Evolutionary conservation across 495 filamentous ascomycete genomes (phyloP).

Genomic region (Talaromyces ruber): DNA sequence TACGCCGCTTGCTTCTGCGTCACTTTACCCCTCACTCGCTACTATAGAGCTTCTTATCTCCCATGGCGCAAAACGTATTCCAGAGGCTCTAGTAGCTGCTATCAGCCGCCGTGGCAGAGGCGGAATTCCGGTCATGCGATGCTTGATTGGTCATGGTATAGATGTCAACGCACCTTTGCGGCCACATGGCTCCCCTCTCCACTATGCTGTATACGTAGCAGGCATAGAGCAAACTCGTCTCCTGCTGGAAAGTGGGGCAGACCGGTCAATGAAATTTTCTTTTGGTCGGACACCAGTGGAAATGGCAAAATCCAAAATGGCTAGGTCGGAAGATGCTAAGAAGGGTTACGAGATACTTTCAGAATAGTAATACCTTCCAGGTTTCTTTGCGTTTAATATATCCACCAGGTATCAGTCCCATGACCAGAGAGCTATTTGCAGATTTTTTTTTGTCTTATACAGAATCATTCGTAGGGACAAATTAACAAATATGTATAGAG

Average conservation of each 20-base stretch:
- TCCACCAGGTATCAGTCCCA: too few relatives aligned
- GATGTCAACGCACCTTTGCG: slow-evolving; percentile 5
- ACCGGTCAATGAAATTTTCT: slow-evolving; percentile 1
- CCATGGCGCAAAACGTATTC: slow-evolving; percentile 3
- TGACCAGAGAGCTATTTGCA: too few relatives aligned
- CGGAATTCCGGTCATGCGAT: slow-evolving; percentile 6
- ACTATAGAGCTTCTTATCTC: slow-evolving; percentile 6
- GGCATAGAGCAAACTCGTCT: slow-evolving; percentile 1
- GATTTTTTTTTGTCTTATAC: too few relatives aligned
- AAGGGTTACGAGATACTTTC: slow-evolving; percentile 7
- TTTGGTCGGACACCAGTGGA: not conserved
- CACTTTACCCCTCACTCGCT: slow-evolving; percentile 3
- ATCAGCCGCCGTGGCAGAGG: slow-evolving; percentile 3
- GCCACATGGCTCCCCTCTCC: slow-evolving; percentile 2
- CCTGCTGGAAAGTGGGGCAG: slow-evolving; percentile 5
- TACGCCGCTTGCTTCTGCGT: slow-evolving; percentile 4
- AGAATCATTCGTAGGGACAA: too few relatives aligned
- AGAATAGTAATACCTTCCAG: slow-evolving; percentile 2
- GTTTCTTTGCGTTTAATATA: too few relatives aligned
- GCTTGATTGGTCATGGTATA: slow-evolving; percentile 6
- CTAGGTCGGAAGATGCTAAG: not conserved
- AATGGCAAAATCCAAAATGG: slow-evolving; percentile 2
- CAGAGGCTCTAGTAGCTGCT: not conserved
- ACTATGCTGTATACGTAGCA: slow-evolving; percentile 1
- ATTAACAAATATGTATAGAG: too few relatives aligned